These are phyloP conservation scores for Herpetospermum pedunculosum DNA, from an alignment of 306 rosid species.

Conservation along the genomic window DNA sequence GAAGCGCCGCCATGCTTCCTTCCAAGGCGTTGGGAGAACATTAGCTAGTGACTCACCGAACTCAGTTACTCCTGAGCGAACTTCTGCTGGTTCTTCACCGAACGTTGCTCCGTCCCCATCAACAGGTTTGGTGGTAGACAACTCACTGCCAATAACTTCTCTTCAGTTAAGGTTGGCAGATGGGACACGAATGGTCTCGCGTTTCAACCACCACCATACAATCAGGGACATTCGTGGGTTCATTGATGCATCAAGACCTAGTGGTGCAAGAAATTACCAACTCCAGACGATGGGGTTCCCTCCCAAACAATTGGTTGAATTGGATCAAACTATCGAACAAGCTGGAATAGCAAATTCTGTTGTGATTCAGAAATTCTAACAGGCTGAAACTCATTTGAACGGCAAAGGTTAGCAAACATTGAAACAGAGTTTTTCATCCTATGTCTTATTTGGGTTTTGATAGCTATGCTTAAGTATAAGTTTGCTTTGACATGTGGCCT, in stretches of 20 bases:
- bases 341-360: constrained; percentile 93
- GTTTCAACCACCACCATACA: constrained; percentile 77
- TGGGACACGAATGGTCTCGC: constrained; percentile 91
- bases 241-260: constrained; percentile 84
- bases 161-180: constrained; percentile 89
- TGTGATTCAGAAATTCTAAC: constrained; percentile 59
- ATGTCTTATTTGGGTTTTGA: background rate
- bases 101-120: constrained; percentile 43
- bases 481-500: background rate
- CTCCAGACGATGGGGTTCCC: constrained; percentile 96
- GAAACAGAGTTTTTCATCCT: background rate
- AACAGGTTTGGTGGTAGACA: constrained; percentile 58
- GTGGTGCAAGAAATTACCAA: constrained; percentile 57
- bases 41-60: constrained; percentile 39
- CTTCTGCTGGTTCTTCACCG: constrained; percentile 15
- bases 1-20: constrained; percentile 35
- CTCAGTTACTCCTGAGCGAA: constrained; percentile 27
- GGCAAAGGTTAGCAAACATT: constrained; percentile 1
- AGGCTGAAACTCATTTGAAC: background rate
- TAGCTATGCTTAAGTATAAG: constrained; percentile 1
- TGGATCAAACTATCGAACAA: constrained; percentile 79
- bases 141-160: constrained; percentile 65
- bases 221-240: constrained; percentile 70
- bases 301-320: constrained; percentile 73
- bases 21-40: constrained; percentile 88